phyloP scores from a whole-genome alignment of 441 rosid genomes.

The Erysimum pusillum region DNA sequence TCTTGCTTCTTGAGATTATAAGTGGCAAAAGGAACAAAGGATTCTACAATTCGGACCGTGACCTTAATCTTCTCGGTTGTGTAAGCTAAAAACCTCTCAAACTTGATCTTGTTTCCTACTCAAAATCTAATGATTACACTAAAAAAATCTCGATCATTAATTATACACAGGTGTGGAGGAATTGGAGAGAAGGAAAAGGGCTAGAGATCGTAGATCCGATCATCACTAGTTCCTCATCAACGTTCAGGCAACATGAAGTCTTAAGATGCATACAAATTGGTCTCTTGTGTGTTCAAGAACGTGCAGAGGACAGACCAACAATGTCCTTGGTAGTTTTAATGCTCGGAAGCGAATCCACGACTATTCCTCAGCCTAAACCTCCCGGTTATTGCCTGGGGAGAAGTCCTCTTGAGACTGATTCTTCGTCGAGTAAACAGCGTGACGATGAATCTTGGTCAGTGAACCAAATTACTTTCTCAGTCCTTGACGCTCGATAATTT shows the following conservation, averaged over 20 bases:
- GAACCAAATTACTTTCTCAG: constrained; percentile 81
- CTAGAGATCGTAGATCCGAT: constrained; percentile 58
- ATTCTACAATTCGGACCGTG: constrained; percentile 54
- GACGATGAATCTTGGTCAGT: constrained; percentile 65
- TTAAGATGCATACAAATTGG: constrained; percentile 83
- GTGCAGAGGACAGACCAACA: constrained; percentile 70
- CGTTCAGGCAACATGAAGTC: constrained; percentile 50
- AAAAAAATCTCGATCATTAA: neutral
- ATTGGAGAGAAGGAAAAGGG: constrained; percentile 71
- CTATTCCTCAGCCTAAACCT: constrained; percentile 66
- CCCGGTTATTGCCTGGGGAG: constrained; percentile 80
- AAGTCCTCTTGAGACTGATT: constrained; percentile 62
- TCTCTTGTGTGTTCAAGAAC: constrained; percentile 78
- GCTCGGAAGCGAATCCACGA: constrained; percentile 70
- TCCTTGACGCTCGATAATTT: constrained; percentile 65
- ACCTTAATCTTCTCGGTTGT: constrained; percentile 67
- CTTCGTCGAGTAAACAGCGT: constrained; percentile 64
- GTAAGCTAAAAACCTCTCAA: constrained; percentile 52
- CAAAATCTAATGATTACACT: neutral
- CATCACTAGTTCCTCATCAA: constrained; percentile 45
- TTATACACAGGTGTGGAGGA: constrained; percentile 65
- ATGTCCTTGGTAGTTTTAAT: constrained; percentile 71
- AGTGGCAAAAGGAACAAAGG: constrained; percentile 78
- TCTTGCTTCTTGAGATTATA: constrained; percentile 71
- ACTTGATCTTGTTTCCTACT: neutral